Evolutionary conservation across 2,329 filamentous ascomycete genomes (phyloP).

Genomic region (Cyphellophora attinorum): DNA sequence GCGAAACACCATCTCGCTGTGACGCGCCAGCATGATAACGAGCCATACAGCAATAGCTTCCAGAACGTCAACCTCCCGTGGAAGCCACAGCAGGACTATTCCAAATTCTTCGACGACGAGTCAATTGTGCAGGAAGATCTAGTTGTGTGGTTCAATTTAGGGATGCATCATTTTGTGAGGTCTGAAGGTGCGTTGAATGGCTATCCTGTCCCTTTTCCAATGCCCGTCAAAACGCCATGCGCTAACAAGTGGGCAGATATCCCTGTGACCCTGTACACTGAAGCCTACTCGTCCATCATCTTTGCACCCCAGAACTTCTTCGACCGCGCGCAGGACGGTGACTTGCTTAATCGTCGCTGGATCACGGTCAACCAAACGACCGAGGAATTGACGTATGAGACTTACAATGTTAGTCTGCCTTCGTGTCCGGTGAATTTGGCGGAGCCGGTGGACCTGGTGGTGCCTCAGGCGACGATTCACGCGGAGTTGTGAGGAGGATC

Average conservation of each 20-base stretch:
- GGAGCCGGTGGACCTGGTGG: slow-evolving; percentile 5
- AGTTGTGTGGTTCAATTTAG: slow-evolving; percentile 43
- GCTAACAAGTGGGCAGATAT: slow-evolving; percentile 24
- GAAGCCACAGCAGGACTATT: slow-evolving; percentile 7
- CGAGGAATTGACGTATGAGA: slow-evolving; percentile 20
- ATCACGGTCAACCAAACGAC: slow-evolving; percentile 18
- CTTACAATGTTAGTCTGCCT: slow-evolving; percentile 24
- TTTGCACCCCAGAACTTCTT: slow-evolving; percentile 13
- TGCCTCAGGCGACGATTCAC: no score
- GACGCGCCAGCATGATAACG: slow-evolving; percentile 10
- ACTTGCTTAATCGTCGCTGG: slow-evolving; percentile 27
- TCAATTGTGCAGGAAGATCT: slow-evolving; percentile 20
- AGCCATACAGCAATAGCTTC: slow-evolving; percentile 6
- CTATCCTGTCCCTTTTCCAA: no score
- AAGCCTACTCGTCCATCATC: slow-evolving; percentile 6
- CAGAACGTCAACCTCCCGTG: slow-evolving; percentile 8
- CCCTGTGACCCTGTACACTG: slow-evolving; percentile 21
- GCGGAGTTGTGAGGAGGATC: no score
- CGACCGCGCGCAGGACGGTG: slow-evolving; percentile 23
- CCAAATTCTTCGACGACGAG: slow-evolving; percentile 13
- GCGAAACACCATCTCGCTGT: slow-evolving; percentile 10
- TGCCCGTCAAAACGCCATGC: no score
- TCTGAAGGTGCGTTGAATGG: slow-evolving; percentile 21
- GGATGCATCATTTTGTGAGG: slow-evolving; percentile 41
- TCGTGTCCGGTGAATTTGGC: slow-evolving; percentile 17